These are phyloP conservation scores for Nannochloropsis granulata DNA, from an alignment of 108 stramenopile species.

Conservation along the genomic window DNA sequence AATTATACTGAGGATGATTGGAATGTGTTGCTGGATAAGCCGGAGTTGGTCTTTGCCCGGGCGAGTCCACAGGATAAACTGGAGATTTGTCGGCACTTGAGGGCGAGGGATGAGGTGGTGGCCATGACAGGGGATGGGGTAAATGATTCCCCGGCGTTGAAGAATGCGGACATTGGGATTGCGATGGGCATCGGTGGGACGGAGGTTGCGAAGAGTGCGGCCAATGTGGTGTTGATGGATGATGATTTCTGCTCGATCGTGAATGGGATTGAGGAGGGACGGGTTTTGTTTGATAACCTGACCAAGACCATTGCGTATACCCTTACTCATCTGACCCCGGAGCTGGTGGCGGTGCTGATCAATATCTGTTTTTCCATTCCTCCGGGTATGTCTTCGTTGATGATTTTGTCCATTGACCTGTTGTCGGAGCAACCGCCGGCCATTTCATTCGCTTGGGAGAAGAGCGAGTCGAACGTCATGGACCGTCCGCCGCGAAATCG, in stretches of 20 bases:
- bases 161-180: constrained; percentile 94
- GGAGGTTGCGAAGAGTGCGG: constrained; percentile 87
- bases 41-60: constrained; percentile 54
- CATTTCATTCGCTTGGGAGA: constrained; percentile 51
- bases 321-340: constrained; percentile 44
- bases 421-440: constrained; percentile 49
- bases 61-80: constrained; percentile 50
- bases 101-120: constrained; percentile 58
- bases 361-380: constrained; percentile 46
- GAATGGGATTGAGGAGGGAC: constrained; percentile 51
- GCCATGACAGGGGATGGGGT: constrained; percentile 99
- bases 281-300: constrained; percentile 56
- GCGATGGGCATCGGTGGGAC: constrained; percentile 98
- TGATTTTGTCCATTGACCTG: constrained; percentile 51
- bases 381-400: constrained; percentile 43
- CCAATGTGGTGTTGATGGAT: constrained; percentile 90
- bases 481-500: constrained; percentile 44
- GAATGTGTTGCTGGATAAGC: constrained; percentile 35
- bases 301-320: constrained; percentile 54
- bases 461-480: constrained; percentile 50
- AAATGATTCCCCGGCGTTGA: constrained; percentile 94
- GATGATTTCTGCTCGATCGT: constrained; percentile 96
- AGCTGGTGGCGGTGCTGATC: constrained; percentile 33
- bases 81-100: constrained; percentile 75
- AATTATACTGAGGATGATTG: constrained; percentile 36